Evolutionary conservation across 2,329 filamentous ascomycete species (phyloP), one percentile per base, ranked within the genome.

Genomic region (Xylaria sp.): DNA sequence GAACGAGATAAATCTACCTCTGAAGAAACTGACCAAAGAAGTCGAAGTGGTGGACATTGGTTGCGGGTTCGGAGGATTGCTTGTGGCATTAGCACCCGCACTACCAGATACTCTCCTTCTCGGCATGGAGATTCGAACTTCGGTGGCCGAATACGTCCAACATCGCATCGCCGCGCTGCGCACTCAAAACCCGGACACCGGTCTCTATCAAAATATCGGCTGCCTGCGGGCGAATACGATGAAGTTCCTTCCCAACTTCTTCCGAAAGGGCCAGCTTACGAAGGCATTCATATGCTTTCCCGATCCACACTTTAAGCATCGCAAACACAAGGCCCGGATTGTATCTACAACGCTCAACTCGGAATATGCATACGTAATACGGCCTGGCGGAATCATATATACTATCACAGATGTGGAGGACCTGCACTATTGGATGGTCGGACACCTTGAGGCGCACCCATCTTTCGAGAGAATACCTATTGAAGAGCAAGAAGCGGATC

Each of bases 181-280:
- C 4, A 83, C 84, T 13, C 90, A 94, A 76, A 86, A 88, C 71
- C 77, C 82, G 6, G 82, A 83, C 6, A 78, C 79, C 33, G 80
- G 81, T 59, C 80, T 83, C 56, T 98, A 93, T 80, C 91, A 97
- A 77, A 99, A 99, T 79, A 91, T 95, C 63, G 90, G 92, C 40
- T 97, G 93, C 78, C 84, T 99, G 57, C 91, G 96, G 70, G 93
- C 93, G 73, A 99, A 99, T 83, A 93, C 93, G 5, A 99, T 99
- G 96, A 99, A 99, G 80, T 99, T 98, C 81, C 85, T 99, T n/a
- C 95, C 97, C 70, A 98, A 99, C 79, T 97, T 97, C 85, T 98
- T 99, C 85, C 84, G 82, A 63, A 92, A 90, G 76, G 85, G 83
- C 15, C 94, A 97, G 79, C 88, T 99, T 15, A 88, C 87, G 71